Conservation (phyloP, 2,329 filamentous ascomycete genomes). For the Fusarium guadeloupense region DNA sequence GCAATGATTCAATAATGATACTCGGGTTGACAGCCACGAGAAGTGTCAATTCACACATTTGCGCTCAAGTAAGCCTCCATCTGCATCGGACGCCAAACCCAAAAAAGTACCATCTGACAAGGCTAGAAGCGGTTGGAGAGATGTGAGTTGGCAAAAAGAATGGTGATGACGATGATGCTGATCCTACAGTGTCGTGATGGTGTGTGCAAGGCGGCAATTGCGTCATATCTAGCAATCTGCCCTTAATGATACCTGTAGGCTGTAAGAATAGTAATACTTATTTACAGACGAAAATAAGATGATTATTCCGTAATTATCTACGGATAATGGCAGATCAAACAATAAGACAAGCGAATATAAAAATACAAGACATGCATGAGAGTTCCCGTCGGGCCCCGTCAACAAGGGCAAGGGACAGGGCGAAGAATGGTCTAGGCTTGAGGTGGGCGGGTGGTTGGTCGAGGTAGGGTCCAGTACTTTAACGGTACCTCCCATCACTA, state of each 20-base stretch:
- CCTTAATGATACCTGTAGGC: no score
- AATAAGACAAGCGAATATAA: constrained; percentile 7
- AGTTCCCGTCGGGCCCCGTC: constrained; percentile 18
- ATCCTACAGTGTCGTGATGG: constrained; percentile 21
- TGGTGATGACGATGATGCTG: constrained; percentile 33
- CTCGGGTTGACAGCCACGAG: not conserved
- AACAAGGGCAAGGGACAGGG: constrained; percentile 4
- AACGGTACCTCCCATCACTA: constrained; percentile 23
- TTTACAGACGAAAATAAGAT: no score
- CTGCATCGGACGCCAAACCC: no score
- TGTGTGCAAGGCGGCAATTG: constrained; percentile 30
- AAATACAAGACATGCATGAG: constrained; percentile 32
- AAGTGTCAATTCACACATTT: not conserved
- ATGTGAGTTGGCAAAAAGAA: constrained; percentile 17
- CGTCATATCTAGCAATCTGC: constrained; percentile 23
- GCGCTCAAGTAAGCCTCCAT: not conserved
- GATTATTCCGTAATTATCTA: no score
- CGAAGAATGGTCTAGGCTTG: constrained; percentile 8
- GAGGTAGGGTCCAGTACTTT: constrained; percentile 11
- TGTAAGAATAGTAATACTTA: no score
- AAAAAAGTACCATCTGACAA: not conserved
- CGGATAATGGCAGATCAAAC: not conserved
- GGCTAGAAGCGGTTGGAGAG: constrained; percentile 3
- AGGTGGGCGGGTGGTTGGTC: not conserved
- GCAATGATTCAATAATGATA: not conserved